Evolutionary conservation across 2,329 filamentous ascomycete genomes (phyloP), one percentile per base, ranked within the genome.

Genomic region (Pseudocercospora cruenta): DNA sequence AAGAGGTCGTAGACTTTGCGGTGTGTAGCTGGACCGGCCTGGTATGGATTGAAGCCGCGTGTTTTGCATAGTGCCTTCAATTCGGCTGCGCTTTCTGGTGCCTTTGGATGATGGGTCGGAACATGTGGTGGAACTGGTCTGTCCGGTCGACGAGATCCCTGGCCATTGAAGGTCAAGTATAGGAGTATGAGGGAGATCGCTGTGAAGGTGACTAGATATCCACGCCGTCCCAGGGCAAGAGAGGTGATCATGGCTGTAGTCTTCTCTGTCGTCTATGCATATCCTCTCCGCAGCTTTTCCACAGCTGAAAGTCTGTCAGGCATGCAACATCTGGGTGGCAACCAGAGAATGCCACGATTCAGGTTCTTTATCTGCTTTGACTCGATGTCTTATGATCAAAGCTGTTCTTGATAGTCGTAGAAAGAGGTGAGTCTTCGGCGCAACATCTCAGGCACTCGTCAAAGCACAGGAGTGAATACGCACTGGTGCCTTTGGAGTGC

Each of bases 1-100:
- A 88, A 81, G 1, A 90, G 80, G 73, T 90, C 88, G 74, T 87
- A 88, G 33, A 88, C 79, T 73, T 86, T 87, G 59, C 86, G 82
- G 55, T 73, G 71, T 43, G 58, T 63, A 45, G 24, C 45, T 9
- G 58, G 39, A 4, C 39, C 58, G 6, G 58, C 58, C 22, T 22
- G 58, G 45, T 60, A 60, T n/a, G 58, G 58, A 31, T 1, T 26
- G 58, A 60, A 60, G 39, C 31, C 16, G 58, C 49, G 58, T 45
- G 47, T 33, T 16, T 60, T 49, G 45, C 58, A 60, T 33, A 60
- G 39, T 31, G 22, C 26, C 21, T 21, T 3, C n/a, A 51, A 16
- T 14, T 60, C 39, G 21, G 58, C 58, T 60, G 24, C 43, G 26
- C 16, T 60, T 21, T 14, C 9, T 33, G 58, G 26, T 21, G 58